Conservation (phyloP, 257 asterid genomes). For the Solanum lycopersicoides region DNA sequence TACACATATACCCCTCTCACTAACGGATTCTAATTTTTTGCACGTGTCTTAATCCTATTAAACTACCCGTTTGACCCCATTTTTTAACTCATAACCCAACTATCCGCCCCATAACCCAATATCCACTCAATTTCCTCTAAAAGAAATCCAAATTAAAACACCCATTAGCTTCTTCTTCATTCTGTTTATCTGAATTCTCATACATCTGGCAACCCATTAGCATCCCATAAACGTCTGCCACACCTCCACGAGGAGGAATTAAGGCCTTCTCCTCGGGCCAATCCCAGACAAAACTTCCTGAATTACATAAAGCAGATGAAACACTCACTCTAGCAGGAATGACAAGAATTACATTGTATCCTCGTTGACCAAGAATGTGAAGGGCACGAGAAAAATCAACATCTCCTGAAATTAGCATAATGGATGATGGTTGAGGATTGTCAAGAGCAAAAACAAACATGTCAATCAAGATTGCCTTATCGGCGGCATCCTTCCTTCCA, state of each 20-base stretch:
- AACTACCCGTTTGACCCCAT: too few relatives aligned
- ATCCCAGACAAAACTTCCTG: not conserved
- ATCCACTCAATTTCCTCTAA: too few relatives aligned
- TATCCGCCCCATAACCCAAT: too few relatives aligned
- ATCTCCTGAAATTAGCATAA: not conserved
- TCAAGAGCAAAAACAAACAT: not conserved
- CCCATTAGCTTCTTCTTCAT: conserved; percentile 53
- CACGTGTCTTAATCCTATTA: too few relatives aligned
- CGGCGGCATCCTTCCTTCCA: not conserved
- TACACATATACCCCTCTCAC: too few relatives aligned
- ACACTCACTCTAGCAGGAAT: not conserved
- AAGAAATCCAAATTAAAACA: too few relatives aligned
- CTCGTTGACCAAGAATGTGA: not conserved
- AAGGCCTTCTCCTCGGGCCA: conserved; percentile 2
- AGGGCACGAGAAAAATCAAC: not conserved
- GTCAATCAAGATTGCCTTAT: not conserved
- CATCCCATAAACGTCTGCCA: conserved; percentile 21
- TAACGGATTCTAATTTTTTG: too few relatives aligned
- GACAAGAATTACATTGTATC: not conserved
- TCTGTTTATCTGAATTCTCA: conserved; percentile 31
- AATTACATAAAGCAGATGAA: not conserved
- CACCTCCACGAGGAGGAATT: conserved; percentile 18
- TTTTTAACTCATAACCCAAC: too few relatives aligned
- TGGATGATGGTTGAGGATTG: not conserved
- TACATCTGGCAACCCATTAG: conserved; percentile 26